These are phyloP conservation scores for Cytospora piceicola DNA, from an alignment of 2,329 filamentous ascomycete genomes.

Conservation along the genomic window DNA sequence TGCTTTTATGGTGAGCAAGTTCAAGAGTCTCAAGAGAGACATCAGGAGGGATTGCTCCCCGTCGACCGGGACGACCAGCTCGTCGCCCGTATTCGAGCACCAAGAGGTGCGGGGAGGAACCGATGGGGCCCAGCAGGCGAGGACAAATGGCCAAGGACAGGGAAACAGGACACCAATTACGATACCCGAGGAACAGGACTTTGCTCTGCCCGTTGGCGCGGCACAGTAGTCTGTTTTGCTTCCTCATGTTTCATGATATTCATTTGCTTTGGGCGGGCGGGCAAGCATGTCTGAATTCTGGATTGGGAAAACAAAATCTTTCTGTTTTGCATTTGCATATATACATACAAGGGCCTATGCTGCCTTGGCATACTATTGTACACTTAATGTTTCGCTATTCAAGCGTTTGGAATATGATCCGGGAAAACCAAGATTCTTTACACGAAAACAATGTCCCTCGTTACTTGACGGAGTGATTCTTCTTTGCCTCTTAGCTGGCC, in stretches of 20 bases:
- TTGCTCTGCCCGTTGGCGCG: not conserved
- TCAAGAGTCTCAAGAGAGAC: constrained; percentile 19
- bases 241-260: constrained; percentile 7
- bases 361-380: not conserved
- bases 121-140: constrained; percentile 9
- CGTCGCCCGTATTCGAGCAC: constrained; percentile 21
- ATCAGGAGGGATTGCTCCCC: constrained; percentile 5
- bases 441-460: not conserved
- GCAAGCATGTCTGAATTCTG: not conserved
- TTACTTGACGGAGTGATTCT: not conserved
- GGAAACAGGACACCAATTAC: constrained; percentile 18
- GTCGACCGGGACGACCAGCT: constrained; percentile 13
- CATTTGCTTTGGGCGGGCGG: not conserved
- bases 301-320: not conserved
- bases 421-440: not conserved
- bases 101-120: constrained; percentile 17
- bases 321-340: constrained; percentile 1
- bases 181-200: constrained; percentile 26
- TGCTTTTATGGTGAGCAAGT: constrained; percentile 14
- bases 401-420: not conserved
- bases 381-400: not conserved
- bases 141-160: not conserved
- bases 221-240: constrained; percentile 10
- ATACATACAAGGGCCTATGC: constrained; percentile 3
- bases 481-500: not conserved